Percentiles rank a stretch among this genome's conserved stretches.
phyloP scores from a whole-genome alignment of 2,329 filamentous ascomycete species.

The Aspergillus terreus region DNA sequence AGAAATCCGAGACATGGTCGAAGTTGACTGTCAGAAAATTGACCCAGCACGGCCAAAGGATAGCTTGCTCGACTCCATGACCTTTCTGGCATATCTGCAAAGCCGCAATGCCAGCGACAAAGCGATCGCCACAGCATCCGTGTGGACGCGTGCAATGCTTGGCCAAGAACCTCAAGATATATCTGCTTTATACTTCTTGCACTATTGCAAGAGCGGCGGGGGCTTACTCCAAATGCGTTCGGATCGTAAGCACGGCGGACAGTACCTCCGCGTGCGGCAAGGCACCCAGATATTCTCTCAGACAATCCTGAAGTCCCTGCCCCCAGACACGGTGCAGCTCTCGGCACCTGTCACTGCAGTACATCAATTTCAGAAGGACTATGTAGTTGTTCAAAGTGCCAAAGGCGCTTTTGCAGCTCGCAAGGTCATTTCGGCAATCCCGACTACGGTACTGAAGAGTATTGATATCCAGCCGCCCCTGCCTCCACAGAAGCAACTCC shows the following conservation, averaged over 20 bases:
- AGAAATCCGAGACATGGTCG: conserved; percentile 33
- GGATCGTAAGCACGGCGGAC: conserved; percentile 51
- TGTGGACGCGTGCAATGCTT: conserved; percentile 51
- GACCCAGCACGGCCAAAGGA: conserved; percentile 21
- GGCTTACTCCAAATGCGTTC: conserved; percentile 53
- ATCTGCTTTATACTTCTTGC: conserved; percentile 52
- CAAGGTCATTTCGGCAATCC: conserved; percentile 49
- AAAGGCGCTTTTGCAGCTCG: conserved; percentile 29
- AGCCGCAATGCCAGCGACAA: conserved; percentile 25
- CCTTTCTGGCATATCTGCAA: conserved; percentile 37
- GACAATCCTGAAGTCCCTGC: conserved; percentile 35
- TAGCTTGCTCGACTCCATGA: conserved; percentile 33
- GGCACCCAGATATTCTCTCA: conserved; percentile 45
- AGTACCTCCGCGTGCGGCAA: conserved; percentile 49
- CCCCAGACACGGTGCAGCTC: conserved; percentile 12
- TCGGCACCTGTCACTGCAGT: conserved; percentile 8
- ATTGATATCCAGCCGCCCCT: conserved; percentile 50
- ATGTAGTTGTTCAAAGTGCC: not conserved
- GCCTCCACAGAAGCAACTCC: conserved; percentile 37
- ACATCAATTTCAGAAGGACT: not conserved
- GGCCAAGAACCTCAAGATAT: conserved; percentile 50
- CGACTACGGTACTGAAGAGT: conserved; percentile 43
- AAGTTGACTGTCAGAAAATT: conserved; percentile 37
- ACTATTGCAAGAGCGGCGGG: conserved; percentile 53
- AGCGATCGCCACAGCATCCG: conserved; percentile 34